Conservation (phyloP, 2,329 filamentous ascomycete species). For the Juglanconis juglandina region DNA sequence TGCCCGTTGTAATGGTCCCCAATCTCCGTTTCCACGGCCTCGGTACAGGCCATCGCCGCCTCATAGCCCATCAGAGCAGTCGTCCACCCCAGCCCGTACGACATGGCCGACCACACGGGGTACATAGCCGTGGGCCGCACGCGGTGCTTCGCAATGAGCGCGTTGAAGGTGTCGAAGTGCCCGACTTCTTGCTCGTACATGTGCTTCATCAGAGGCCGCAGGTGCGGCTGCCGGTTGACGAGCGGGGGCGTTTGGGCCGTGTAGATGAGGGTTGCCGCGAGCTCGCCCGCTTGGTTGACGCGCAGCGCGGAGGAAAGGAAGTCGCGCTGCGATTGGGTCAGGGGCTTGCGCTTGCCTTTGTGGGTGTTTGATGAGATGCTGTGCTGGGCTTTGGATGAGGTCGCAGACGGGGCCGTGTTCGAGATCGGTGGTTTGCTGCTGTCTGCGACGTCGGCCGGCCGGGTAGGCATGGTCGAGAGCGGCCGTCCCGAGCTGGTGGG, state of each 20-base stretch:
- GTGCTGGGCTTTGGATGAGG: slow-evolving; percentile 2
- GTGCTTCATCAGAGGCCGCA: slow-evolving; percentile 88
- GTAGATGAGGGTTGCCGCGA: slow-evolving; percentile 96
- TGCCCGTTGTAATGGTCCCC: slow-evolving; percentile 94
- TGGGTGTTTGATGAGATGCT: slow-evolving; percentile 22
- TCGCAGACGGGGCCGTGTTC: neutral
- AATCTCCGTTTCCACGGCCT: slow-evolving; percentile 98
- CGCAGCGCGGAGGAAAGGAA: slow-evolving; percentile 80
- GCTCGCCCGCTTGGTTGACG: slow-evolving; percentile 95
- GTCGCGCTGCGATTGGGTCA: slow-evolving; percentile 67
- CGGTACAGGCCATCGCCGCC: slow-evolving; percentile 97
- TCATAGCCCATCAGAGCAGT: slow-evolving; percentile 87
- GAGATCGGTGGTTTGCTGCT: neutral
- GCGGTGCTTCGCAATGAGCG: slow-evolving; percentile 77
- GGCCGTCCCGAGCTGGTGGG: slow-evolving; percentile 18
- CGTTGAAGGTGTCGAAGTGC: slow-evolving; percentile 83
- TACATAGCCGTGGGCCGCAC: slow-evolving; percentile 91
- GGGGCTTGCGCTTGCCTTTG: slow-evolving; percentile 49
- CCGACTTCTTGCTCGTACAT: slow-evolving; percentile 97
- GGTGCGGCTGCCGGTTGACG: slow-evolving; percentile 75
- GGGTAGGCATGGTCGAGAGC: slow-evolving; percentile 16
- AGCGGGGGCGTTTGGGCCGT: slow-evolving; percentile 81
- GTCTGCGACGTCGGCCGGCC: slow-evolving; percentile 17
- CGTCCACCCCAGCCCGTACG: slow-evolving; percentile 79
- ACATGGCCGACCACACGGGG: slow-evolving; percentile 79